Conservation (phyloP, 495 filamentous ascomycete species). For the Lentithecium fluviatile region DNA sequence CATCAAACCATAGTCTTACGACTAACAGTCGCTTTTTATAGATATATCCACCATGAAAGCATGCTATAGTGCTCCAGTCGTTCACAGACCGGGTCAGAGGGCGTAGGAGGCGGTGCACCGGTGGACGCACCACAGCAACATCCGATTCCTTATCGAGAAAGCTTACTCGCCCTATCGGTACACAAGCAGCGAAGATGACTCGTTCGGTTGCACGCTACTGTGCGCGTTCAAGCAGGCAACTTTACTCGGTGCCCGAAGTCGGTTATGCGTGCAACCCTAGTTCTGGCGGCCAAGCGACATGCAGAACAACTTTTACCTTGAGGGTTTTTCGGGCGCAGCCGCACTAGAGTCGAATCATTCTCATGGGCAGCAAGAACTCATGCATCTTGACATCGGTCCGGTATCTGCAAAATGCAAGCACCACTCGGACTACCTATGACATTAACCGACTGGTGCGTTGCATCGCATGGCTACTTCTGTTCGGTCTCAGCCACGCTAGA, state of each 20-base stretch:
- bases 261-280: constrained; percentile 10
- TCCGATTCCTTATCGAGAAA: too few species aligned
- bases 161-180: neutral
- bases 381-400: constrained; percentile 16
- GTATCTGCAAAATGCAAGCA: too few species aligned
- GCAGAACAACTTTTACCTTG: neutral
- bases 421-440: neutral
- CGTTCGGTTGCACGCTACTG: neutral
- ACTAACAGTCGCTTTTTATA: constrained; percentile 30
- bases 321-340: constrained; percentile 8
- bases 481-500: constrained; percentile 20
- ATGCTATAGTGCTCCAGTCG: too few species aligned
- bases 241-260: constrained; percentile 21
- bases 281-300: constrained; percentile 11
- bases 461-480: constrained; percentile 32
- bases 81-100: too few species aligned
- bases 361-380: constrained; percentile 12
- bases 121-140: too few species aligned
- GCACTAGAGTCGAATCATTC: constrained; percentile 22
- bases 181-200: neutral
- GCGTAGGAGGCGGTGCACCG: too few species aligned
- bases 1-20: constrained; percentile 4
- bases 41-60: neutral
- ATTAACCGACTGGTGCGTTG: constrained; percentile 34
- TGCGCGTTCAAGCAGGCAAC: constrained; percentile 7